Evolutionary conservation across 2,329 filamentous ascomycete genomes (phyloP), one percentile per base, ranked within the genome.

Genomic region (Colletotrichum sansevieriae): DNA sequence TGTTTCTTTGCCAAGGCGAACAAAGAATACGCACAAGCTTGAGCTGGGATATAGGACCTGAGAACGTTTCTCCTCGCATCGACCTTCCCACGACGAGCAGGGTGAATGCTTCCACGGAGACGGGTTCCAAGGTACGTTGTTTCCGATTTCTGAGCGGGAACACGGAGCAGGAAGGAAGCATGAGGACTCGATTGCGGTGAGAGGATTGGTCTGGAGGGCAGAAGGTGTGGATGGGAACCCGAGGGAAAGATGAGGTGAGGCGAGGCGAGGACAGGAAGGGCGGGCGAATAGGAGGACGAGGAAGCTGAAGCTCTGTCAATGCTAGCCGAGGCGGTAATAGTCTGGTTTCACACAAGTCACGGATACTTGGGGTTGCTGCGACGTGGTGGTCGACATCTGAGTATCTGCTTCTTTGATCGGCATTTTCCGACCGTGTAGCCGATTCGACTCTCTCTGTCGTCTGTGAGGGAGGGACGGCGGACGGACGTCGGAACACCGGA

Each of bases 1-100:
- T 6, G 43, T n/a, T 60, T 18, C 13, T 29, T 29, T 18, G 46
- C 29, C 9, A 9, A 29, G 7, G 25, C 25, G 8, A 43, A 3
- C 39, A 58, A 8, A 29, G 13, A 41, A 46, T 22, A 15, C 44
- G 20, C 37, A 11, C 13, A 20, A 54, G 51, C 29, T 11, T 39
- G 9, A 10, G 37, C 20, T 20, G 15, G 39, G 39, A 29, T 29
- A 39, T 44, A 8, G 37, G 41, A 18, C 33, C 39, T 43, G 54
- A 29, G 52, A 29, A 29, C 58, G 54, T 65, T 68, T 68, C 54
- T 52, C 12, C 44, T 68, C 64, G 59, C 64, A 67, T 57, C 59
- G 52, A 57, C 35, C 20, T 37, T 60, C 51, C 18, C 13, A 18
- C 44, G n/a, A 1, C 37, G 59, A 37, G 55, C 60, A 68, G 51